Evolutionary conservation across 2,329 filamentous ascomycete genomes (phyloP), one percentile per base, ranked within the genome.

Genomic region (Alternaria incomplexa): DNA sequence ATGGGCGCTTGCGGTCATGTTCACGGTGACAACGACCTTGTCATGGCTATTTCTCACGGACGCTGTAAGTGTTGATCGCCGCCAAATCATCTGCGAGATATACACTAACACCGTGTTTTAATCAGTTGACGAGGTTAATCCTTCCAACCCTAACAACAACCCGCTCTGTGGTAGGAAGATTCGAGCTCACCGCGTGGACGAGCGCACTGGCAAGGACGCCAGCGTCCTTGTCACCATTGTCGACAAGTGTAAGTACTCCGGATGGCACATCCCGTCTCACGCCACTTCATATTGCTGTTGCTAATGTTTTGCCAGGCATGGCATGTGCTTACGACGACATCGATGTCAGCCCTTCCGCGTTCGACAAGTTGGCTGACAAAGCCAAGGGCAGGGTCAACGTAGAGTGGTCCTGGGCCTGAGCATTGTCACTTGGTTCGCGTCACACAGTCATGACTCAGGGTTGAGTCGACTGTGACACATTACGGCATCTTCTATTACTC

Each of bases 1-100:
- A 83, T 92, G 5, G 91, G 92, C 12, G 89, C 91, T 0, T 95
- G 92, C 74, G 92, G 91, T 6, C 78, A 85, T 30, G 83, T 80
- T 2, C 88, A 86, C 56, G 78, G 74, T 1, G 81, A 83, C 8
- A 79, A 76, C 8, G 89, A 93, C 60, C 73, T 85, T 60, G 86
- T 94, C 44, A 89, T 87, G 36, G 87, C 92, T 1, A 84, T 95
- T 0, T 90, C 89, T 2, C 86, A 90, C 70, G 73, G 84, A n/a
- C 74, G 91, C 5, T 95, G 60, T 62, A 59, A 48, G 60, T 32
- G 9, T 15, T 17, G 4, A 23, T 17, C 13, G 13, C 25, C 45
- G 25, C 15, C 30, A 22, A 30, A 3, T 22, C 22, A 43, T 20
- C 12, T 17, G 12, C 20, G 44, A 59, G 22, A 36, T 20, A 22